phyloP scores from a whole-genome alignment of 2,329 filamentous ascomycete genomes.

The Aureobasidium zeae region DNA sequence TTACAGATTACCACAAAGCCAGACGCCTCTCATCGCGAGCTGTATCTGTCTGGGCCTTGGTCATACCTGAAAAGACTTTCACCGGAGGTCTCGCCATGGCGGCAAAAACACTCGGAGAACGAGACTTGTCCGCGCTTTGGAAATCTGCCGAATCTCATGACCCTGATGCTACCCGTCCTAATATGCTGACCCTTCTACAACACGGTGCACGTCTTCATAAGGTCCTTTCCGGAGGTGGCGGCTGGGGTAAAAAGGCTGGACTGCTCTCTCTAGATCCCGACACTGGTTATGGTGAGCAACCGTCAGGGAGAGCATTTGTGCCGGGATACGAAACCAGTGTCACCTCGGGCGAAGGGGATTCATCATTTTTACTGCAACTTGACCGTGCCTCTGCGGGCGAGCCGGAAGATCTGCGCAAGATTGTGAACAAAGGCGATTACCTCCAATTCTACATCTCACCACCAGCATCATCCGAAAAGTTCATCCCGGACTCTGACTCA shows the following conservation, averaged over 20 bases:
- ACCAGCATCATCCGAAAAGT: conserved; percentile 1
- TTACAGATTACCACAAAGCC: conserved; percentile 49
- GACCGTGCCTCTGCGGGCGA: conserved; percentile 25
- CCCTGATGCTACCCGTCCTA: neutral
- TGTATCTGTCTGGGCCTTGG: conserved; percentile 64
- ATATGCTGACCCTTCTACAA: conserved; percentile 2
- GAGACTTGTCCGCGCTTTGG: conserved; percentile 4
- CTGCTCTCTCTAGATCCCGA: conserved; percentile 70
- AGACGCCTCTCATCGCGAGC: conserved; percentile 34
- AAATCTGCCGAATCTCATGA: neutral
- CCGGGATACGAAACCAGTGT: conserved; percentile 7
- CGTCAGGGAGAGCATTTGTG: neutral
- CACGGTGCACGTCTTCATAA: conserved; percentile 36
- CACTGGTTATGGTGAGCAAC: conserved; percentile 26
- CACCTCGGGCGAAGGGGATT: neutral
- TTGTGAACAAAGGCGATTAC: conserved; percentile 54
- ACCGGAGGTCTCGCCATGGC: neutral
- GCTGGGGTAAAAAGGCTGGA: conserved; percentile 74
- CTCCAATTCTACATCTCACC: conserved; percentile 54
- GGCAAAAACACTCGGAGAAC: neutral
- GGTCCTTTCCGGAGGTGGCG: conserved; percentile 68
- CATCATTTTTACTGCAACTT: conserved; percentile 18
- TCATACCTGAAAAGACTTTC: conserved; percentile 41
- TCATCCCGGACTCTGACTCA: conserved; percentile 23
- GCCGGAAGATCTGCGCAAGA: conserved; percentile 36